Base-by-base conservation (phyloP, 1,284 basidiomycete genomes). In the Cerrena zonata region DNA sequence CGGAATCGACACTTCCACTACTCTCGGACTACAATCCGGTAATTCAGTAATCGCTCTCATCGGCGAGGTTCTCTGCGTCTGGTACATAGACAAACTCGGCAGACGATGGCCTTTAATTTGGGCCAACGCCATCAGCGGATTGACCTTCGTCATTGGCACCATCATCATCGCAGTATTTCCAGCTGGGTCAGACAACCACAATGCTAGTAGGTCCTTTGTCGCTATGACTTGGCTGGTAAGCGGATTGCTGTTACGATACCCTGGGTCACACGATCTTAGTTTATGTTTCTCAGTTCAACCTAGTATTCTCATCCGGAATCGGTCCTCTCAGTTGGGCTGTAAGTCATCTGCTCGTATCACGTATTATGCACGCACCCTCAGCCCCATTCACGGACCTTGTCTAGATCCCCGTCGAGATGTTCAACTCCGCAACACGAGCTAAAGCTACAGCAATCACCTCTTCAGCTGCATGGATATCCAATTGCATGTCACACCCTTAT, bases 21-120 rank as follows among this genome's bases (percentile, higher is more conserved):
- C 63, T 30, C 73, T 84, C 19, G 69, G 82, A 23, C 77, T 84
- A 62, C 80, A 83, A 63, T 76, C 74, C 5, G 78, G 82, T 62
- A 82, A 82, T 67, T 78, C 74, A 43, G 68, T 83, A 51, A 76
- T 82, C 51, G 80, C 79, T 3, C 69, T 84, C 30, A 69, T 80
- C 45, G 81, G 79, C 5, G 76, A 83, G 56, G 73, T 69, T 1
- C 69, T 74, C 40, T 82, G 80, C 59, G 68, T 83, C 23, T 61
- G 80, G 41, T 80, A 76, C 69, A 71, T 84, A 42, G 82, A 84
- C 61, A 70, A 69, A 43, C 72, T 77, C 2, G 80, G 81, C 12
- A 68, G 81, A 19, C 68, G 80, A 47, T 57, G 63, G 47, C 79
- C 80, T 1, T 65, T 84, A 54, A 78, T 84, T 50, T 64, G 72